Evolutionary conservation across 768 basidiomycete genomes (phyloP).

Genomic region (Rhodotorula babjevae): DNA sequence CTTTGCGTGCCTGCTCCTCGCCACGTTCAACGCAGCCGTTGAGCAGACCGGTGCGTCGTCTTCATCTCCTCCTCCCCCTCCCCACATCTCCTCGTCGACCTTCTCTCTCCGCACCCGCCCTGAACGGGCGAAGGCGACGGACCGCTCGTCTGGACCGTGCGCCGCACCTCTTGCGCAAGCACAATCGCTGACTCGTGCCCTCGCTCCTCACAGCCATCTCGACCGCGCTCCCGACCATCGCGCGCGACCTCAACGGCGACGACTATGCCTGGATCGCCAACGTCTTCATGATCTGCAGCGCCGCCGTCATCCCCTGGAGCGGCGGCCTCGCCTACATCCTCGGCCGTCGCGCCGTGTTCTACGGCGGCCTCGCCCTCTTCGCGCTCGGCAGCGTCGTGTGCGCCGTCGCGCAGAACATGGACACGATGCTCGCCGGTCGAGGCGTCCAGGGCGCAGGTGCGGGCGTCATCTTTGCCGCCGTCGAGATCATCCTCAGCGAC

Average conservation of each 20-base stretch:
- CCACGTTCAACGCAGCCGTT: slow-evolving; percentile 42
- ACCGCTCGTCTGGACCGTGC: too few relatives aligned
- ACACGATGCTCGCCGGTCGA: slow-evolving; percentile 52
- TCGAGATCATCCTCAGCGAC: slow-evolving; percentile 39
- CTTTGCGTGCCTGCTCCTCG: slow-evolving; percentile 41
- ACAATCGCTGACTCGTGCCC: too few relatives aligned
- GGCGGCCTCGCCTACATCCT: slow-evolving; percentile 34
- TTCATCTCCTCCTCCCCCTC: background rate
- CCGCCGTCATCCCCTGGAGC: slow-evolving; percentile 47
- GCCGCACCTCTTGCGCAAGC: too few relatives aligned
- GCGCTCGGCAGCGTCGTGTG: slow-evolving; percentile 51
- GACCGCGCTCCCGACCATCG: slow-evolving; percentile 2
- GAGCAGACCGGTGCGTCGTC: slow-evolving; percentile 42
- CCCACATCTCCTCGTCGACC: slow-evolving; percentile 18
- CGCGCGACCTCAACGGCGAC: background rate
- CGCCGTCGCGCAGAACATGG: slow-evolving; percentile 51
- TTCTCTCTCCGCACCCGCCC: too few relatives aligned
- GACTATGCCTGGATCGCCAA: slow-evolving; percentile 51
- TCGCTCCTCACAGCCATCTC: background rate
- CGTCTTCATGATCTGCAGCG: slow-evolving; percentile 50
- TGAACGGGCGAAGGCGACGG: too few relatives aligned
- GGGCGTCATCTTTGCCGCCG: slow-evolving; percentile 16
- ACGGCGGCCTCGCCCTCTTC: slow-evolving; percentile 30
- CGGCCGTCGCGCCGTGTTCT: slow-evolving; percentile 22
- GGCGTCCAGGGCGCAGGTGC: slow-evolving; percentile 42